Conservation (phyloP, 345 rosid genomes). For the Pugionium dolabratum region DNA sequence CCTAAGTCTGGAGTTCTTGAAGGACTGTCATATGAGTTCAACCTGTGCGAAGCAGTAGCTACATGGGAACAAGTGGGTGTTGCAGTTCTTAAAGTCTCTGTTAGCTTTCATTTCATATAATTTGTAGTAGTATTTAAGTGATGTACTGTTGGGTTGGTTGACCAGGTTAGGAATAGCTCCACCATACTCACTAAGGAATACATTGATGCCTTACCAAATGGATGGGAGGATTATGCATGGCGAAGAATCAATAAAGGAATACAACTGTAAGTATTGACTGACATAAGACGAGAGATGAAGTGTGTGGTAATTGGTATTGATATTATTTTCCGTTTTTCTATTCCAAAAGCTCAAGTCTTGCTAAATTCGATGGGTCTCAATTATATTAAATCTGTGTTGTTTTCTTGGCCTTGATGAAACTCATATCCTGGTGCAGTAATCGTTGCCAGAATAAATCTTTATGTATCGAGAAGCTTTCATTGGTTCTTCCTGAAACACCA, state of each 20-base stretch:
- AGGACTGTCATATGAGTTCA: constrained; percentile 72
- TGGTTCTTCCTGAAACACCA: constrained; percentile 81
- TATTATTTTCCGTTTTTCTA: not conserved
- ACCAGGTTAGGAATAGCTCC: constrained; percentile 86
- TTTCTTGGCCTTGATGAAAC: constrained; percentile 21
- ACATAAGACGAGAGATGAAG: not conserved
- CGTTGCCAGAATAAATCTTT: constrained; percentile 71
- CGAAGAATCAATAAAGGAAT: constrained; percentile 90
- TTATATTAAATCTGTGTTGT: constrained; percentile 32
- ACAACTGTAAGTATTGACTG: constrained; percentile 61
- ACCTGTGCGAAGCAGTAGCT: constrained; percentile 91
- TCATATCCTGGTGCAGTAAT: constrained; percentile 56
- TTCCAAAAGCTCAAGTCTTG: not conserved
- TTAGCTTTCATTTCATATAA: constrained; percentile 13
- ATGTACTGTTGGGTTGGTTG: constrained; percentile 54
- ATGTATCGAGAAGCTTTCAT: constrained; percentile 82
- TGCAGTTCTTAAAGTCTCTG: not conserved
- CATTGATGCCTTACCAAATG: constrained; percentile 88
- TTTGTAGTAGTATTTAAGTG: constrained; percentile 39
- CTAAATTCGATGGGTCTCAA: not conserved
- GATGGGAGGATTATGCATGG: constrained; percentile 99
- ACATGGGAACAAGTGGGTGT: constrained; percentile 71
- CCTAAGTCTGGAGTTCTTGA: constrained; percentile 86
- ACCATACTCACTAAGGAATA: constrained; percentile 90
- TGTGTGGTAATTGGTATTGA: not conserved